Base-by-base conservation (phyloP, 2,329 filamentous ascomycete species). In the Sporothrix dimorphospora region DNA sequence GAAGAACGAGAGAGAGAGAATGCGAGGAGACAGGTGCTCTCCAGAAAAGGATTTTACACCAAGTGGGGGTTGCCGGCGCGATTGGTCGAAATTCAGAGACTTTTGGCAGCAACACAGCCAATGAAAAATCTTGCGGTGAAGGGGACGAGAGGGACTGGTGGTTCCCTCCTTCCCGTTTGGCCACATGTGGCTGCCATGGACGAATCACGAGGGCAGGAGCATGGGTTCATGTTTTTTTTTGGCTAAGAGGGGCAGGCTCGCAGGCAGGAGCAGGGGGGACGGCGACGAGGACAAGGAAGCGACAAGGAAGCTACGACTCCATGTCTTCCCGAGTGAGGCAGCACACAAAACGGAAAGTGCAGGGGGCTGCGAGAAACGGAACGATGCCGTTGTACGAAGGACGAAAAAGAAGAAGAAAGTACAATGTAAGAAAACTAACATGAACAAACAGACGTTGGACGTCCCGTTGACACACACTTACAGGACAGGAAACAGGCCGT, bases 61-160 rank as follows among this genome's bases (percentile, higher is more conserved):
- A 65, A 71, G 57, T 65, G 57, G 69, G 40, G 69, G 16, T 27
- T 14, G 1, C 9, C 11, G 16, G 7, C 24, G n/a, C 57, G 61
- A 71, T 71, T 71, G 70, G 70, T 40, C 27, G n/a, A 68, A 71
- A 71, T 45, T 66, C 24, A 38, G 57, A 16, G 24, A 1, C 14
- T 53, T 66, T 42, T 34, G 34, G 21, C 21, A 34, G 2, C 34
- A 42, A 59, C 16, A 51, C 27, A 59, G 51, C 70, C 70, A 71
- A 71, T 71, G 63, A 42, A 61, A 68, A 68, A 51, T 68, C 51
- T 21, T 68, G 40, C 27, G 19, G 70, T 67, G 47, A 34, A 66
- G 45, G 49, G 49, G n/a, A 40, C 57, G 34, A 61, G 59, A 24
- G 38, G 11, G 30, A 65, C 59, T 65, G 59, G 63, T 68, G 61